Evolutionary conservation across 495 filamentous ascomycete genomes (phyloP).

Genomic region (Xylaria castorea): DNA sequence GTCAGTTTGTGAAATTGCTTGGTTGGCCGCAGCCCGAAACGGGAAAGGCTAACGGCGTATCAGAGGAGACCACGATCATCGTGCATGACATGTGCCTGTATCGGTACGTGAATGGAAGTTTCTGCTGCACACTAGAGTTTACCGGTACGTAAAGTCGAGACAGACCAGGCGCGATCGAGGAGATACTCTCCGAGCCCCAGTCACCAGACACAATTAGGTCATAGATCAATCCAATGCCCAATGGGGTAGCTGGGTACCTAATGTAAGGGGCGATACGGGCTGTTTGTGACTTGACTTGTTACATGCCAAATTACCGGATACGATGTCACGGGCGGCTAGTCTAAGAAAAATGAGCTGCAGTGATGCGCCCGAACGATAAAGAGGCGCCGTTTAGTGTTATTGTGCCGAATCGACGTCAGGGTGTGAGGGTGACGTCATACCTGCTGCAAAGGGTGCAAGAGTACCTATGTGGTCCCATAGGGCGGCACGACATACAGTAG

Average conservation of each 20-base stretch:
- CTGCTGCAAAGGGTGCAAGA: not conserved
- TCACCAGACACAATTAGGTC: slow-evolving; percentile 13
- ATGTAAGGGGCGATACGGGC: not conserved
- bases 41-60: slow-evolving; percentile 18
- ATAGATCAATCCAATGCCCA: slow-evolving; percentile 15
- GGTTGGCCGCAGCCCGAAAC: slow-evolving; percentile 7
- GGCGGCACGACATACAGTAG: slow-evolving; percentile 3
- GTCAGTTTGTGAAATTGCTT: slow-evolving; percentile 1
- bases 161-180: not conserved
- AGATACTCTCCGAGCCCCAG: not conserved
- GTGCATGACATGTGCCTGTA: slow-evolving; percentile 9
- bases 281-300: not conserved
- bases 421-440: slow-evolving; percentile 19
- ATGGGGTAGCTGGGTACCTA: not conserved
- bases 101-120: not conserved
- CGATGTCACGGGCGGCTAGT: not conserved
- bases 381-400: slow-evolving; percentile 4
- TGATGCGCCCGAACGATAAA: not conserved
- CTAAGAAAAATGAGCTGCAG: not conserved
- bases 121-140: not conserved
- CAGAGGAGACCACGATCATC: slow-evolving; percentile 26
- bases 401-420: slow-evolving; percentile 16
- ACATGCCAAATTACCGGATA: not conserved
- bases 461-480: not conserved
- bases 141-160: not conserved